Conservation (phyloP, 306 rosid species). For the Glycine tomentella region DNA sequence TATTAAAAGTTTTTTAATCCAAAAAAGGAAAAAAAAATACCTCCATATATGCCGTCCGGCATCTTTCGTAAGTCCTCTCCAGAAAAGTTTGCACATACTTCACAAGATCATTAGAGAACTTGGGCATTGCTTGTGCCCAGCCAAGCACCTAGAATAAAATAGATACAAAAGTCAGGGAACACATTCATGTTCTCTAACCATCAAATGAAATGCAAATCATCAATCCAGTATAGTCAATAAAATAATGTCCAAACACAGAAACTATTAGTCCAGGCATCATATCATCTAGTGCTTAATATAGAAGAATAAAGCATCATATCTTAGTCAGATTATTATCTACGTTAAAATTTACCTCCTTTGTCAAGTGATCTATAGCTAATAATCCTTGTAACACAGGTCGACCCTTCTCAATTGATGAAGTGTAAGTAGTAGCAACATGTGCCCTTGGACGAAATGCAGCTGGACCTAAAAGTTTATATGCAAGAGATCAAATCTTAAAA, state of each 20-base stretch:
- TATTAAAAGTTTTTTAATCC: constrained; percentile 1
- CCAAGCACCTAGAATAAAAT: constrained; percentile 83
- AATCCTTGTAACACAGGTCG: constrained; percentile 98
- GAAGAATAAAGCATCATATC: constrained; percentile 37
- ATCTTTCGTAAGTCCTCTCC: constrained; percentile 97
- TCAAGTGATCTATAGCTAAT: constrained; percentile 91
- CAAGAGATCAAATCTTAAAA: constrained; percentile 41
- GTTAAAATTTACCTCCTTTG: constrained; percentile 78
- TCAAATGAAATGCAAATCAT: constrained; percentile 40
- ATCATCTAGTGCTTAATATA: constrained; percentile 1
- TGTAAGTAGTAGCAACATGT: constrained; percentile 77
- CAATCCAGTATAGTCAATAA: constrained; percentile 34
- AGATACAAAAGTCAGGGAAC: constrained; percentile 41
- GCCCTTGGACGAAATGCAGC: constrained; percentile 99
- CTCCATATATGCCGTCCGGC: constrained; percentile 98
- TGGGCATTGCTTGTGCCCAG: constrained; percentile 99
- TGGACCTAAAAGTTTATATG: constrained; percentile 75
- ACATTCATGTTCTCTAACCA: constrained; percentile 33
- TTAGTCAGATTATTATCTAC: constrained; percentile 28
- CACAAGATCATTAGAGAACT: constrained; percentile 89
- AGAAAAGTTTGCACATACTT: constrained; percentile 96
- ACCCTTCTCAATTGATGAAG: constrained; percentile 87
- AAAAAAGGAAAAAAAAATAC: constrained; percentile 47
- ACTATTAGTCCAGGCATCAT: not conserved
- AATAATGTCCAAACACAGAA: constrained; percentile 27